These are phyloP conservation scores for Alternaria ventricosa DNA, from an alignment of 2,329 filamentous ascomycete genomes.

Conservation along the genomic window DNA sequence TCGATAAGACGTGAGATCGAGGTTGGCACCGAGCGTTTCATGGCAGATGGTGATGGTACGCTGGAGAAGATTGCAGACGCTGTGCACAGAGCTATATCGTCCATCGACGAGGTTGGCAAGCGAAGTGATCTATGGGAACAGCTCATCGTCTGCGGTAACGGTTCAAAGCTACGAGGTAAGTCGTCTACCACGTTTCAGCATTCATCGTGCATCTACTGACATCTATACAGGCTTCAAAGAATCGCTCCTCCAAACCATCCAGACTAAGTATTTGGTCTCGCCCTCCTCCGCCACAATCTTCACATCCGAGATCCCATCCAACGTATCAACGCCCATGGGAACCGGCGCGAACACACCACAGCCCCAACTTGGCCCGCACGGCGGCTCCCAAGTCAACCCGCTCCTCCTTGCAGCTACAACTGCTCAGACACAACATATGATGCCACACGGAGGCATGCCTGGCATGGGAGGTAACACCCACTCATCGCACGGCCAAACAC, in stretches of 20 bases:
- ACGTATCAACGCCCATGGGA: constrained; percentile 86
- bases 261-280: constrained; percentile 84
- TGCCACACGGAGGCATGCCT: constrained; percentile 46
- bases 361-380: constrained; percentile 55
- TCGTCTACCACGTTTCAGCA: background rate
- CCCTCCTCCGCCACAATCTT: constrained; percentile 95
- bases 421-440: constrained; percentile 63
- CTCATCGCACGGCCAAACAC: constrained; percentile 74
- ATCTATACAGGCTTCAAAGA: constrained; percentile 75
- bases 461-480: constrained; percentile 59
- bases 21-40: constrained; percentile 76
- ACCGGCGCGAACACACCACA: constrained; percentile 93
- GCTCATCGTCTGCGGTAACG: constrained; percentile 89
- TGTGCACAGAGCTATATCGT: constrained; percentile 82
- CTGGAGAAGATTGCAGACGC: constrained; percentile 84
- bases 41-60: constrained; percentile 68
- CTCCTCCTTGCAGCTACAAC: constrained; percentile 91
- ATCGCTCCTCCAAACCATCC: constrained; percentile 80
- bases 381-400: constrained; percentile 76
- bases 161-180: constrained; percentile 68
- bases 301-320: constrained; percentile 93
- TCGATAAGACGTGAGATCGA: constrained; percentile 69
- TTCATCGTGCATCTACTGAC: constrained; percentile 39
- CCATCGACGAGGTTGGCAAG: constrained; percentile 83
- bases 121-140: constrained; percentile 90